Percentiles rank a stretch among this genome's conserved stretches.
Evolutionary conservation across 352 stramenopile genomes (phyloP).

Genomic region (Sclerospora graminicola): DNA sequence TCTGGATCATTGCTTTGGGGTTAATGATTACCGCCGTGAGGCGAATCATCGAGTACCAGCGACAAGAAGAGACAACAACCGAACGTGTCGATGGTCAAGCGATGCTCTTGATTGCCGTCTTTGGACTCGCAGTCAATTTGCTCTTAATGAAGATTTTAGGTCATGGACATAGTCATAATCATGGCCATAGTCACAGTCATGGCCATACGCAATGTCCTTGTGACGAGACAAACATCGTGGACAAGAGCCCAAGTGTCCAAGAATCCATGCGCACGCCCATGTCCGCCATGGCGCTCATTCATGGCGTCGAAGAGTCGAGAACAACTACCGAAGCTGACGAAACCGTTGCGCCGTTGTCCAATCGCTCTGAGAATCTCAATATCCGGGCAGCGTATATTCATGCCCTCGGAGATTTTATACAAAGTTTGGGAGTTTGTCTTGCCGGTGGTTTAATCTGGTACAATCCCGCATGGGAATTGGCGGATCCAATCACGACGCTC

Average conservation of each 20-base stretch:
- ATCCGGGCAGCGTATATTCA: conserved; percentile 97
- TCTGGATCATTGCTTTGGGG: conserved; percentile 90
- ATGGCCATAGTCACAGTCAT: conserved; percentile 42
- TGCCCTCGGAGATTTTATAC: conserved; percentile 94
- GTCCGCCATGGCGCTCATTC: conserved; percentile 67
- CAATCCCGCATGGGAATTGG: conserved; percentile 90
- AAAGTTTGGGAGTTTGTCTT: conserved; percentile 94
- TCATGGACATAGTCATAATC: conserved; percentile 43
- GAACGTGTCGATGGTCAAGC: conserved; percentile 67
- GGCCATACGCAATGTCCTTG: conserved; percentile 13
- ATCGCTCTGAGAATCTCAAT: conserved; percentile 88
- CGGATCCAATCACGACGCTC: conserved; percentile 95
- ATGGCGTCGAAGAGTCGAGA: conserved; percentile 20
- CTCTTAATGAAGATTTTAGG: conserved; percentile 88
- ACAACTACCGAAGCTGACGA: not conserved
- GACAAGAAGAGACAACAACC: conserved; percentile 10
- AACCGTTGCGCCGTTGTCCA: conserved; percentile 9
- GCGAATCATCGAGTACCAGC: conserved; percentile 49
- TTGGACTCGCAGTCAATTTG: conserved; percentile 94
- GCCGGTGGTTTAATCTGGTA: conserved; percentile 95
- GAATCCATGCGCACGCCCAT: conserved; percentile 57
- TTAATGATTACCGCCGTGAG: conserved; percentile 88
- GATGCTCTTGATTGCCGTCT: conserved; percentile 91
- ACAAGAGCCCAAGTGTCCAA: conserved; percentile 31
- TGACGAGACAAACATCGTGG: conserved; percentile 20